Base-by-base conservation (phyloP, 305 asterid species). In the Fraxinus sp. region DNA sequence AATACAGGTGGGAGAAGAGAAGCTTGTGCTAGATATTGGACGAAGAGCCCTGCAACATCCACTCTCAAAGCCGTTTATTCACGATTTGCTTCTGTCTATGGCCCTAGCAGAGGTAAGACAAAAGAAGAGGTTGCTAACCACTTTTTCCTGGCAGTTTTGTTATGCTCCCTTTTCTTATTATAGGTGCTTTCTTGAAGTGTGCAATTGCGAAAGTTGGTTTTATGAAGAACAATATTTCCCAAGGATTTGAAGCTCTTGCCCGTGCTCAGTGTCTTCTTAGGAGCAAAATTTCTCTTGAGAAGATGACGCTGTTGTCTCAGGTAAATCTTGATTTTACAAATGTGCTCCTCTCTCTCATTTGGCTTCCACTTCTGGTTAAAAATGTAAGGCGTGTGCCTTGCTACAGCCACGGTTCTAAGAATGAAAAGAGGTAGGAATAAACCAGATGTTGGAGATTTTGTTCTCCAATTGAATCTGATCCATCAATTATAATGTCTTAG, bases 241-340 rank as follows among this genome's bases (percentile, higher is more conserved):
- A 89, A 89, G 99, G 98, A 82, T 97, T 97, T 90, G 98, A 97
- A 91, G 99, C 99, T 84, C 98, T 97, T 88, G 97, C 97, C 76
- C 98, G 97, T 85, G 99, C 99, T 87, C 99, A 93, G 75, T 89
- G 96, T 90, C 95, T 95, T 78, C 90, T 97, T 66, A 87, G 97
- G 90, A 97, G 98, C 90, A 93, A 92, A 88, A 86, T 79, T 82
- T 93, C 99, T 84, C 98, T 97, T 77, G 97, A 91, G 86, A 93
- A 93, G 94, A 89, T 94, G 94, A 90, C 87, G 68, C 79, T 97
- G 84, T 91, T 95, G 88, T 92, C 97, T 79, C 97, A 97, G 99
- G 99, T 95, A 85, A 71, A 84, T 70, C 77, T 59, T 86, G 81
- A 59, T 68, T 85, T 64, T 66, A 43, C 75, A 7, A 70, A 62